Conservation (phyloP, 169 alveolate genomes). For the Cryptosporidium viatorum region DNA sequence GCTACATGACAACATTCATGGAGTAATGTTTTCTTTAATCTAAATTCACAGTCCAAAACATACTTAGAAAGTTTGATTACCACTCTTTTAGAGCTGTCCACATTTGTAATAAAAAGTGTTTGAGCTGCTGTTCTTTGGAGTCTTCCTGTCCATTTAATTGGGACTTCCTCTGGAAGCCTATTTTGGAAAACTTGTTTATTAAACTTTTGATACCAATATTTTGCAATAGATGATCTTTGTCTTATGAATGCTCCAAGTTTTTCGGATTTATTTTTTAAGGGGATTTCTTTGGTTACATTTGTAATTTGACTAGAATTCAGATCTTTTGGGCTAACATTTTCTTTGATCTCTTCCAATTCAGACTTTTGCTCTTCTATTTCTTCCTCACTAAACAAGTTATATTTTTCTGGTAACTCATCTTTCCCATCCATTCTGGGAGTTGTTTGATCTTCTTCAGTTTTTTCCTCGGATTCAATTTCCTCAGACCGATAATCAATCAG, state of each 20-base stretch:
- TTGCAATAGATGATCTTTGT: constrained; percentile 31
- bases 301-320: neutral
- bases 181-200: constrained; percentile 38
- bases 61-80: constrained; percentile 55
- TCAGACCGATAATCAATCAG: neutral
- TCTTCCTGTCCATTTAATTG: constrained; percentile 73
- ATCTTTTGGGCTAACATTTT: neutral
- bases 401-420: neutral
- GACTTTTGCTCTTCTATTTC: neutral
- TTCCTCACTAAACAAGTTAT: neutral
- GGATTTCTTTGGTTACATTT: neutral
- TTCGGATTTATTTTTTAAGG: neutral
- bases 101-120: constrained; percentile 53
- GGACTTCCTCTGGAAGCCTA: constrained; percentile 55
- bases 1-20: constrained; percentile 76
- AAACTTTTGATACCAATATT: constrained; percentile 46
- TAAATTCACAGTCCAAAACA: constrained; percentile 68
- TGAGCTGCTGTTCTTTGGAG: constrained; percentile 73
- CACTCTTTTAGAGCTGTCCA: constrained; percentile 26
- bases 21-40: constrained; percentile 46
- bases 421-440: neutral
- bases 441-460: neutral
- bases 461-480: neutral
- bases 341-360: neutral
- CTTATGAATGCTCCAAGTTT: constrained; percentile 18